phyloP scores from a whole-genome alignment of 495 filamentous ascomycete genomes.

The Thermochaetoides thermophila region DNA sequence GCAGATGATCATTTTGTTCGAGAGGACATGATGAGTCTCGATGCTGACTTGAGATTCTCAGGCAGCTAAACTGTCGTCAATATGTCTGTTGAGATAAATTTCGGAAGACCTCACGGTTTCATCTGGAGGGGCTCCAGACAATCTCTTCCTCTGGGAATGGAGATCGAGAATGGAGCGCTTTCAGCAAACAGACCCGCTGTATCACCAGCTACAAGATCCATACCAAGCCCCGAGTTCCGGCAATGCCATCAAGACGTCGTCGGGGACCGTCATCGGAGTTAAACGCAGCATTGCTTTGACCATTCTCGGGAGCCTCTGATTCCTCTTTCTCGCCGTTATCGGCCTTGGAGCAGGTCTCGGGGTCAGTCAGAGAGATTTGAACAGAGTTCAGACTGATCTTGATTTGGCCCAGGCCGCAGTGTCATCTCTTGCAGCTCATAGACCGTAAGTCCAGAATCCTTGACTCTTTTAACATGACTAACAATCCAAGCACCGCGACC shows the following conservation, averaged over 20 bases:
- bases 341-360: slow-evolving; percentile 18
- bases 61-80: too few species aligned
- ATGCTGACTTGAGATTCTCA: too few species aligned
- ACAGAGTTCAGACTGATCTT: too few species aligned
- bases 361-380: slow-evolving; percentile 15
- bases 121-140: too few species aligned
- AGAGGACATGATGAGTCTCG: too few species aligned
- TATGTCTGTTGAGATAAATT: too few species aligned
- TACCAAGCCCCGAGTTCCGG: neutral
- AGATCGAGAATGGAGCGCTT: too few species aligned
- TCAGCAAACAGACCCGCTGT: neutral
- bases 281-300: slow-evolving; percentile 10
- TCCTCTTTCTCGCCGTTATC: slow-evolving; percentile 11
- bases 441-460: neutral
- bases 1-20: too few species aligned
- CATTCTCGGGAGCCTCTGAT: slow-evolving; percentile 1
- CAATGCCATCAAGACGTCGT: neutral
- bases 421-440: slow-evolving; percentile 2
- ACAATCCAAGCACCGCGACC: neutral
- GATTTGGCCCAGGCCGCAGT: too few species aligned
- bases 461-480: neutral
- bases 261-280: slow-evolving; percentile 4
- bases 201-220: neutral
- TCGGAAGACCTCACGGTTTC: too few species aligned
- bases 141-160: too few species aligned